These are phyloP conservation scores for Ceratorhiza oryzae-sativae DNA, from an alignment of 1,284 basidiomycete species.

Conservation along the genomic window DNA sequence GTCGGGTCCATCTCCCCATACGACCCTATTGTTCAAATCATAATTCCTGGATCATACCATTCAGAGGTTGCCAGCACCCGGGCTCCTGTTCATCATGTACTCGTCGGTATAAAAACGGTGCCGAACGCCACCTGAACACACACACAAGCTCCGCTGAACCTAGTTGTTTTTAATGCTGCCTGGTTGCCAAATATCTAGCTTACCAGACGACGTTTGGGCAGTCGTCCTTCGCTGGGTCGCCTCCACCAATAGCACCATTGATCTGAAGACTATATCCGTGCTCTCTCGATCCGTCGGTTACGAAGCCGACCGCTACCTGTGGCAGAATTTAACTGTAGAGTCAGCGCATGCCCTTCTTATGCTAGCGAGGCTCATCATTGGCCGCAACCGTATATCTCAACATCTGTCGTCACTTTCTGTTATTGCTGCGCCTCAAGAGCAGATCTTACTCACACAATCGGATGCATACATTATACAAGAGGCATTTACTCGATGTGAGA, in stretches of 20 bases:
- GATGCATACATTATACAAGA: background rate
- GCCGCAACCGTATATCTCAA: conserved; percentile 2
- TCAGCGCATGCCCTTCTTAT: conserved; percentile 10
- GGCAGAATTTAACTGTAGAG: conserved; percentile 16
- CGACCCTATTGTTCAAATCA: conserved; percentile 3
- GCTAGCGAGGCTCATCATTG: conserved; percentile 14
- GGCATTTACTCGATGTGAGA: conserved; percentile 10
- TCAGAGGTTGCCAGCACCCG: background rate
- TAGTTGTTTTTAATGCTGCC: background rate
- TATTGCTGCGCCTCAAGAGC: background rate
- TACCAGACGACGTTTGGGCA: conserved; percentile 20
- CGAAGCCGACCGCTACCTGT: conserved; percentile 21
- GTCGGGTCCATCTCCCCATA: background rate
- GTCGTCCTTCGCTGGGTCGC: conserved; percentile 6
- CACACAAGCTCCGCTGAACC: background rate
- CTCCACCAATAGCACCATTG: background rate
- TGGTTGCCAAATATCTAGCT: background rate
- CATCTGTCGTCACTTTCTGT: conserved; percentile 17
- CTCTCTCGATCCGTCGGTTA: conserved; percentile 15
- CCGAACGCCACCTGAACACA: background rate
- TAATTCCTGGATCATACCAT: background rate
- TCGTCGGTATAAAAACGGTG: background rate
- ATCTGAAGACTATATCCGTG: conserved; percentile 11
- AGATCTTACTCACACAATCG: background rate
- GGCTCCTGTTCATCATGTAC: background rate